Evolutionary conservation across 148 eudicot genomes (phyloP), one percentile per base, ranked within the genome.

Genomic region (Amaranthus hypochondriacus): DNA sequence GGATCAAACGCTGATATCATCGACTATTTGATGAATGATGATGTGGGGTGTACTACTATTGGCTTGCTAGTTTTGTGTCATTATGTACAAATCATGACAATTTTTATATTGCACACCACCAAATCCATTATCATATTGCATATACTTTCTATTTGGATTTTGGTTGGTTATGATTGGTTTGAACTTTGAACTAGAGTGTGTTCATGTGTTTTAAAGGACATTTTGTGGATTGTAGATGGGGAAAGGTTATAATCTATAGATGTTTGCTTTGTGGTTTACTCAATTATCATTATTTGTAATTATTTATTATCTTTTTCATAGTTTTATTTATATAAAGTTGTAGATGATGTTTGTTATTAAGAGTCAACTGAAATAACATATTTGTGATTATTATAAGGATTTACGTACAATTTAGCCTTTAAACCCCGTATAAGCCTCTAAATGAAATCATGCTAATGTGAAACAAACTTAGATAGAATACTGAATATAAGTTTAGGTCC

Each of bases 81-180:
- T 58, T 42, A 56, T 79, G 81, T 74, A 79, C 51, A 79, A 69
- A 79, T 70, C 71, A 73, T 78, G 72, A 14, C 48, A 66, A 46
- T 3, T 54, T 73, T 48, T 68, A 52, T 68, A 66, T 59, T 79
- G 74, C 57, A 56, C 51, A 56, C 51, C 66, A 57, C 66, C 69
- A 46, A 28, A 51, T 73, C 48, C 59, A 66, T 68, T 69, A 57
- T 69, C 73, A 73, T 68, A 47, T 68, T 67, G 43, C 62, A 74
- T 73, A 61, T 69, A 28, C 39, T 28, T 28, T 28, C 2, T 28
- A 28, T 28, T 62, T 79, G 66, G 56, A 21, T 53, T 69, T 12
- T 74, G 78, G 65, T 73, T 48, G 73, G 74, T 44, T 13, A 74
- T 79, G 69, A 79, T 79, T 68, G 73, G 77, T 52, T 64, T 77